Base-by-base conservation (phyloP, 179 eudicot genomes). In the Beta macrorhiza region DNA sequence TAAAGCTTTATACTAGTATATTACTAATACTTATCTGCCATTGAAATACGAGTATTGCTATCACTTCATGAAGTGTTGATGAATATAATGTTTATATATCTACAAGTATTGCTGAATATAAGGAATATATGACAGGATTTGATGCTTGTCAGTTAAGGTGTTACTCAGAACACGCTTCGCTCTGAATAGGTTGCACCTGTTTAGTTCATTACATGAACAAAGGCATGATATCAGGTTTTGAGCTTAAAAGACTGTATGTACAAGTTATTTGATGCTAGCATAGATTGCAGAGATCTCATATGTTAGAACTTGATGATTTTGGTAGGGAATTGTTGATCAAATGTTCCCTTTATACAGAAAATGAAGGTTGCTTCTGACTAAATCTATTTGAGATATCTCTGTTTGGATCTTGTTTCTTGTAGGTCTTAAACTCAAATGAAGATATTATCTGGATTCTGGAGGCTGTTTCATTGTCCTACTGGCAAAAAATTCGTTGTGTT, bases 341-440 rank as follows among this genome's bases (percentile, higher is more conserved):
- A 20, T 63, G 67, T 25, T 25, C 42, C 22, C 68, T 59, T 63
- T 22, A 25, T 22, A 16, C 12, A 16, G 15, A 3, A n/a, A 7
- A 17, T 1, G 44, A n/a, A 68, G 45, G 74, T 22, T 19, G 55
- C 29, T 76, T 20, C 72, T 64, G 61, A 64, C 25, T 61, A 80
- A 13, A n/a, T 59, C 32, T 22, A 47, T 58, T 44, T 79, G 32
- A 15, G 71, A 72, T 10, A 47, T 80, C 11, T 72, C 44, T 61
- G 63, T 73, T 63, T 80, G 19, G 8, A 25, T 61, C 72, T 19
- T 72, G 70, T 64, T 63, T 63, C 10, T 29, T 80, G 82, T 73
- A 80, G 82, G 47, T 80, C 12, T 22, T n/a, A 12, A 17, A 5
- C 32, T 1, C 42, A 45, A n/a, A 3, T 58, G 77, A 51, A 32